These are phyloP conservation scores for Mycena rebaudengoi DNA, from an alignment of 768 basidiomycete genomes.

Conservation along the genomic window DNA sequence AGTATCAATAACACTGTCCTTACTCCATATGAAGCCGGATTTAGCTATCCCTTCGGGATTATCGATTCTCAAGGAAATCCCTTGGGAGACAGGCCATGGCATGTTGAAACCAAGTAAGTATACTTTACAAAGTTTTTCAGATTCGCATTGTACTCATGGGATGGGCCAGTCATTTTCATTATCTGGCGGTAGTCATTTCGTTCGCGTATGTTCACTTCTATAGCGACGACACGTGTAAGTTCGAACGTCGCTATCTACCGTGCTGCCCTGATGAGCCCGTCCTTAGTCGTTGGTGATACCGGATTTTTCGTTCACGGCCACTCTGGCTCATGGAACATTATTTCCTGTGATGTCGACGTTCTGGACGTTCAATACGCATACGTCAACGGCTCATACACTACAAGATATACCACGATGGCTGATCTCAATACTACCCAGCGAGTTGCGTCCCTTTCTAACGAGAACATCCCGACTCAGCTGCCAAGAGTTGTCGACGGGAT, in stretches of 20 bases:
- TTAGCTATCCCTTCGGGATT: too few relatives aligned
- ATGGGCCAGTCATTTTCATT: too few relatives aligned
- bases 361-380: neutral
- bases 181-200: too few relatives aligned
- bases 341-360: neutral
- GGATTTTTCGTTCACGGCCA: neutral
- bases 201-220: too few relatives aligned
- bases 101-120: too few relatives aligned
- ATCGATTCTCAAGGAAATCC: too few relatives aligned
- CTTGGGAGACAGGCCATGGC: too few relatives aligned
- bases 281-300: neutral
- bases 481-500: neutral
- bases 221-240: neutral
- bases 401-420: neutral
- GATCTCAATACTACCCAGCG: neutral
- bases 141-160: too few relatives aligned
- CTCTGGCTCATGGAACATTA: neutral
- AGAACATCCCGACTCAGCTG: neutral
- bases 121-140: too few relatives aligned
- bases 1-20: too few relatives aligned
- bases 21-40: too few relatives aligned
- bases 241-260: neutral
- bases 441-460: neutral
- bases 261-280: neutral
- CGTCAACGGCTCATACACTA: neutral